These are phyloP conservation scores for Discostella pseudostelligera DNA, from an alignment of 108 stramenopile species.

Conservation along the genomic window DNA sequence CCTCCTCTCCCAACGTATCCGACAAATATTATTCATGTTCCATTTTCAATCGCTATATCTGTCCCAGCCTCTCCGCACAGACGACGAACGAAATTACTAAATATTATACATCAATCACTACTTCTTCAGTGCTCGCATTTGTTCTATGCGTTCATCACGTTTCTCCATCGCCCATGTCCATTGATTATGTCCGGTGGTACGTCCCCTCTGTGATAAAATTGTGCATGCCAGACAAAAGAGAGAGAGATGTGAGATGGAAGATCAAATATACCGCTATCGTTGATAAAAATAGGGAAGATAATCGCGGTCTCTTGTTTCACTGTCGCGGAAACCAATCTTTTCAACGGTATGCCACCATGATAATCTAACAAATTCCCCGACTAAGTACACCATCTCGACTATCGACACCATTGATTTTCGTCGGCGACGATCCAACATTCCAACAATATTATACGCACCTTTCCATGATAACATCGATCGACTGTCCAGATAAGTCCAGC, in stretches of 20 bases:
- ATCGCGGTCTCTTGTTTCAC: no score
- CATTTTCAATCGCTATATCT: no score
- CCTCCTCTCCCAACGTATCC: no score
- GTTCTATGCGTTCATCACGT: conserved; percentile 45
- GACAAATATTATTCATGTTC: no score
- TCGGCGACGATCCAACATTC: background rate
- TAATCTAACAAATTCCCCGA: no score
- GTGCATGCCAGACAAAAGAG: no score
- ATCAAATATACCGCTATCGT: no score
- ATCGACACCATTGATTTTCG: background rate
- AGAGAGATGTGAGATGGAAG: background rate
- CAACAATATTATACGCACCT: conserved; percentile 30
- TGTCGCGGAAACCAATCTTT: no score
- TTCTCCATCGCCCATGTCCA: conserved; percentile 66
- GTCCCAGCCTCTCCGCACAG: no score
- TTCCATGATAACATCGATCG: conserved; percentile 60
- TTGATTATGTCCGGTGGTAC: conserved; percentile 51
- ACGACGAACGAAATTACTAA: no score
- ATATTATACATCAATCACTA: background rate
- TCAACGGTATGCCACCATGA: no score
- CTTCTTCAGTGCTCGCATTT: conserved; percentile 34
- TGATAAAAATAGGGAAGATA: no score
- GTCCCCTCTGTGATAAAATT: conserved; percentile 32
- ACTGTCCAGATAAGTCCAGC: conserved; percentile 62
- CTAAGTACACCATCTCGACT: background rate